These are phyloP conservation scores for Stephania yunnanensis DNA, from an alignment of 164 flowering plant species.

Conservation along the genomic window DNA sequence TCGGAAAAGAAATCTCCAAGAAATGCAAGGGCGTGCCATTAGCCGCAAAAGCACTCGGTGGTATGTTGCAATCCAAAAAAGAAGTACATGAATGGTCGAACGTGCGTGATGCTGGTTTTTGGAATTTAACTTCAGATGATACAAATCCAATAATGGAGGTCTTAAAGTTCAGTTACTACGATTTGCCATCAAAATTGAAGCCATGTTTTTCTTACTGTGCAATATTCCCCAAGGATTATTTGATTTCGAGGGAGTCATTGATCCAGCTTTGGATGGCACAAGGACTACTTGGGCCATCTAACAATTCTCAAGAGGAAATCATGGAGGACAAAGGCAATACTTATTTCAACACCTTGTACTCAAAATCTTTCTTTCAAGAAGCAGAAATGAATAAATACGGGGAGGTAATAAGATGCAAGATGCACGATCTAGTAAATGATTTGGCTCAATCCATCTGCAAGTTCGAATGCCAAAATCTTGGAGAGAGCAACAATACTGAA, in stretches of 20 bases:
- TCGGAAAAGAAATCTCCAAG: slow-evolving; percentile 1
- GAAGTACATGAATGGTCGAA: too few species aligned
- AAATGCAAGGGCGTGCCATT: slow-evolving; percentile 7
- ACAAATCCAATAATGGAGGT: too few species aligned
- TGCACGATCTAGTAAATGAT: slow-evolving; percentile 19
- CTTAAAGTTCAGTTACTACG: slow-evolving; percentile 2
- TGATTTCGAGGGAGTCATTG: not conserved
- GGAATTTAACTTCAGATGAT: too few species aligned
- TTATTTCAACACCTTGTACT: not conserved
- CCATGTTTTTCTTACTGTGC: slow-evolving; percentile 7
- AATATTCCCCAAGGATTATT: slow-evolving; percentile 3
- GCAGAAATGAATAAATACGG: not conserved
- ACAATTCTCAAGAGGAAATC: too few species aligned
- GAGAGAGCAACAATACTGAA: not conserved
- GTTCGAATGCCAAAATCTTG: not conserved
- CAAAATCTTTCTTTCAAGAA: slow-evolving; percentile 8
- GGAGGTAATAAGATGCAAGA: not conserved
- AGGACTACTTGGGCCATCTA: not conserved
- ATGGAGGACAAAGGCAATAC: slow-evolving; percentile 6
- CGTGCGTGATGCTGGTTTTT: too few species aligned
- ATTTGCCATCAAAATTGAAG: not conserved
- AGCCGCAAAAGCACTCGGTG: not conserved
- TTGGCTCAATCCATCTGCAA: not conserved
- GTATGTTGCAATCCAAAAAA: not conserved
- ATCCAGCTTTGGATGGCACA: slow-evolving; percentile 12